Percentiles rank a stretch among this genome's conserved stretches.
Conservation (phyloP, 1,284 basidiomycete species). For the Puccinia hordei region DNA sequence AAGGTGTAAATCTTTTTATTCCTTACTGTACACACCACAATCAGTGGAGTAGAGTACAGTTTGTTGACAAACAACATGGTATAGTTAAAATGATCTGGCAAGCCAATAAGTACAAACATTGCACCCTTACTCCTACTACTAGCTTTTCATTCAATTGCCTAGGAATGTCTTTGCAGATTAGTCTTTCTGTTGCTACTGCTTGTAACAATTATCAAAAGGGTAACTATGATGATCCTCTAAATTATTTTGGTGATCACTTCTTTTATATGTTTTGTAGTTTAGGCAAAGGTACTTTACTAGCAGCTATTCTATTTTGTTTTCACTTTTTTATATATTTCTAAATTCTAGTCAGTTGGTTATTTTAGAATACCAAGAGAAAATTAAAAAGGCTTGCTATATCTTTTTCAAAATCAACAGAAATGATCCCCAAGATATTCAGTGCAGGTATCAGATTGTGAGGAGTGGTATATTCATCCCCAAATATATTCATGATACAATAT, state of each 20-base stretch:
- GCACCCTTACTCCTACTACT: not conserved
- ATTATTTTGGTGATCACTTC: conserved; percentile 18
- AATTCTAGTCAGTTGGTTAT: not conserved
- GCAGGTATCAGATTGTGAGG: too few species aligned
- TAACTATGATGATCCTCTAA: not conserved
- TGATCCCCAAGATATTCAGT: too few species aligned
- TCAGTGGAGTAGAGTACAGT: too few species aligned
- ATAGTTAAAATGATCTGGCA: not conserved
- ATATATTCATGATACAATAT: too few species aligned
- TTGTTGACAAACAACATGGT: too few species aligned
- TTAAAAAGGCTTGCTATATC: too few species aligned
- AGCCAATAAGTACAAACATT: not conserved
- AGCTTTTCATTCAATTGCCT: not conserved
- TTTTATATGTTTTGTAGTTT: conserved; percentile 14
- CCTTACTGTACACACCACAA: too few species aligned
- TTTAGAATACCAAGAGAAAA: too few species aligned
- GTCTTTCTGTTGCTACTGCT: not conserved
- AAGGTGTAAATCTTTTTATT: too few species aligned
- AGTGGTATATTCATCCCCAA: too few species aligned
- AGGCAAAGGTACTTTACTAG: not conserved
- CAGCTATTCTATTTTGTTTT: not conserved
- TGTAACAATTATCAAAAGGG: not conserved
- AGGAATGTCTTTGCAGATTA: not conserved
- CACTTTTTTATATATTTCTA: not conserved
- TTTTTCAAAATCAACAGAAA: too few species aligned